phyloP scores from a whole-genome alignment of 2,329 filamentous ascomycete species.

The Fusarium denticulatum region DNA sequence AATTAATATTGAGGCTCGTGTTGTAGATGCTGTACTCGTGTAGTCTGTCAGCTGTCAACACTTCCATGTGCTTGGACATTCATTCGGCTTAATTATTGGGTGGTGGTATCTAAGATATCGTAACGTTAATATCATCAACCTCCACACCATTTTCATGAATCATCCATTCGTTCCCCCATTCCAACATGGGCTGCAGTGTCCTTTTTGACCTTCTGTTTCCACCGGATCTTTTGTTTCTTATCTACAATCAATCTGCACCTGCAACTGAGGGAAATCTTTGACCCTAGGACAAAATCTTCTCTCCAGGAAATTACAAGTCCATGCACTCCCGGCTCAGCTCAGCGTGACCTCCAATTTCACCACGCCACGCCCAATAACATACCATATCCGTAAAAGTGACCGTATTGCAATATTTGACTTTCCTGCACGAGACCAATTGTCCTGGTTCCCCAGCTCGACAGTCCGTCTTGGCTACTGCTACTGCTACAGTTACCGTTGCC shows the following conservation, averaged over 20 bases:
- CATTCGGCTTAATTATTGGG: neutral
- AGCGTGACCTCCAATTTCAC: conserved; percentile 31
- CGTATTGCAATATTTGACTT: conserved; percentile 18
- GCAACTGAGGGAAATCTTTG: conserved; percentile 3
- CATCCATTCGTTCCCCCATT: conserved; percentile 18
- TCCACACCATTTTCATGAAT: conserved; percentile 29
- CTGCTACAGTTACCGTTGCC: neutral
- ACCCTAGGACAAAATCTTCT: neutral
- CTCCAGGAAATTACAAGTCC: conserved; percentile 34
- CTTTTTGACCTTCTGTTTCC: neutral
- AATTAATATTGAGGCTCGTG: neutral
- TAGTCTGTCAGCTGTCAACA: conserved; percentile 2
- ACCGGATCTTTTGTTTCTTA: neutral
- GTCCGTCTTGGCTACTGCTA: neutral
- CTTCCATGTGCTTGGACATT: neutral
- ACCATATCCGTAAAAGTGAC: conserved; percentile 24
- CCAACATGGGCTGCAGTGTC: neutral
- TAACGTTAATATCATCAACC: conserved; percentile 31
- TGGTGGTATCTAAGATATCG: neutral
- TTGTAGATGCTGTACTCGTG: neutral
- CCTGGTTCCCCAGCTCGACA: conserved; percentile 1
- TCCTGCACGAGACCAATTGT: conserved; percentile 20
- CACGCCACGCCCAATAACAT: conserved; percentile 34
- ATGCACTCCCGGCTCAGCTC: conserved; percentile 26
- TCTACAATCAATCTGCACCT: neutral